Conservation (phyloP, 345 rosid species). For the Isatis tinctoria region DNA sequence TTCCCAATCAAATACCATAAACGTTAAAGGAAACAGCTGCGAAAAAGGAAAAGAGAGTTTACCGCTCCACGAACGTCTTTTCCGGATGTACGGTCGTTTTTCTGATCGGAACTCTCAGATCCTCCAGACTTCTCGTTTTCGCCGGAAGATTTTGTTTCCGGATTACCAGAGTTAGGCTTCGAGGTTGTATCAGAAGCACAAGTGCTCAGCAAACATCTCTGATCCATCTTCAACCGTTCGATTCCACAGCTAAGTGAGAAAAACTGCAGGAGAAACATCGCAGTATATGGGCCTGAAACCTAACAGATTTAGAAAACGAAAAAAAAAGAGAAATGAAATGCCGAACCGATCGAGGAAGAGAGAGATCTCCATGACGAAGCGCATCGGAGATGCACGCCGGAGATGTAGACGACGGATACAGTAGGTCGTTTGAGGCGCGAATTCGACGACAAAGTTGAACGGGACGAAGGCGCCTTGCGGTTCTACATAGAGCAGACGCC, state of each 20-base stretch:
- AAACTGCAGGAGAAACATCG: conserved; percentile 30
- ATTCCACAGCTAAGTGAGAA: conserved; percentile 32
- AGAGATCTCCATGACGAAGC: conserved; percentile 21
- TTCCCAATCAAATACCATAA: conserved; percentile 18
- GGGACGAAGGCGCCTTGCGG: conserved; percentile 35
- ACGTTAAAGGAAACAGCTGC: too few species aligned
- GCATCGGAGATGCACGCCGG: conserved; percentile 25
- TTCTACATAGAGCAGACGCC: conserved; percentile 54
- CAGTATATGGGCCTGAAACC: background rate
- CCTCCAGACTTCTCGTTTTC: conserved; percentile 49
- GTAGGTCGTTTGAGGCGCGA: conserved; percentile 16
- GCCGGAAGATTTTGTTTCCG: conserved; percentile 35
- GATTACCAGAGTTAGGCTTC: conserved; percentile 6
- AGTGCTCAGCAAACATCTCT: conserved; percentile 39
- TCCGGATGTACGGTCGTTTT: conserved; percentile 45
- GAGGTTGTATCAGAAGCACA: conserved; percentile 22
- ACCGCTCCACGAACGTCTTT: conserved; percentile 97
- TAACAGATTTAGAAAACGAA: background rate
- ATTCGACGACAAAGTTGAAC: conserved; percentile 17
- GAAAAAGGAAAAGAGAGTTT: background rate
- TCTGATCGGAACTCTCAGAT: conserved; percentile 48
- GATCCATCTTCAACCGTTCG: conserved; percentile 24
- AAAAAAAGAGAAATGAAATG: background rate
- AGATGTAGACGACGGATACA: conserved; percentile 3
- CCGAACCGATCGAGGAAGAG: conserved; percentile 42